Conservation (phyloP, 768 basidiomycete species). For the Trametes cinnabarina region DNA sequence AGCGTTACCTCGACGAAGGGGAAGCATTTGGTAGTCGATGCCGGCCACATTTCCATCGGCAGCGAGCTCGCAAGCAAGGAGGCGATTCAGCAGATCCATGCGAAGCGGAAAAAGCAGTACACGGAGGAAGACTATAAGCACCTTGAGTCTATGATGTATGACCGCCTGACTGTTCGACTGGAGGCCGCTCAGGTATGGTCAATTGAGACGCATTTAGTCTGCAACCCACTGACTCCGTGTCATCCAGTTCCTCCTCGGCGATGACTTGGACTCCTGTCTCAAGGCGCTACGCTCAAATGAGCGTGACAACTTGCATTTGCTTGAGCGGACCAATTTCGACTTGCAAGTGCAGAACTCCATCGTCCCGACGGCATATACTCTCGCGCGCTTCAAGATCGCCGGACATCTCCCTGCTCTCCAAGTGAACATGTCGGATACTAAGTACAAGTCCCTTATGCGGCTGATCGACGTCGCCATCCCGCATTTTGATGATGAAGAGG, state of each 20-base stretch:
- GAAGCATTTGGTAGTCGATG: constrained; percentile 89
- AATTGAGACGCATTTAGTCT: not conserved
- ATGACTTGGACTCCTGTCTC: constrained; percentile 77
- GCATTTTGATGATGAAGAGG: constrained; percentile 51
- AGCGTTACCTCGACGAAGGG: constrained; percentile 77
- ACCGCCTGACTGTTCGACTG: constrained; percentile 78
- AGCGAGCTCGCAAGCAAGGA: constrained; percentile 87
- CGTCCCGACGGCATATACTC: constrained; percentile 74
- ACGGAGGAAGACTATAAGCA: constrained; percentile 81
- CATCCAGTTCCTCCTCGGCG: constrained; percentile 82
- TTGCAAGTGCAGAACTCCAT: constrained; percentile 92
- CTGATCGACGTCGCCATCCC: constrained; percentile 90
- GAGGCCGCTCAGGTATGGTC: constrained; percentile 81
- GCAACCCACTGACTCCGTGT: constrained; percentile 1
- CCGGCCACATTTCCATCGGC: constrained; percentile 92
- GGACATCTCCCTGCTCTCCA: constrained; percentile 85
- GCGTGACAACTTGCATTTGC: constrained; percentile 69
- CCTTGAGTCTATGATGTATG: constrained; percentile 94
- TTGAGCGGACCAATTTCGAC: constrained; percentile 90
- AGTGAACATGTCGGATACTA: constrained; percentile 86
- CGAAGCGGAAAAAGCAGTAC: constrained; percentile 83
- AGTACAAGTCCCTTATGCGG: constrained; percentile 90
- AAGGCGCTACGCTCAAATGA: constrained; percentile 65
- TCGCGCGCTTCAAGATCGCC: constrained; percentile 87
- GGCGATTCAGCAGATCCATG: constrained; percentile 70